Percentiles rank a stretch among this genome's conserved stretches.
These are phyloP conservation scores for Ustilago trichophora DNA, from an alignment of 1,284 basidiomycete genomes.

Conservation along the genomic window DNA sequence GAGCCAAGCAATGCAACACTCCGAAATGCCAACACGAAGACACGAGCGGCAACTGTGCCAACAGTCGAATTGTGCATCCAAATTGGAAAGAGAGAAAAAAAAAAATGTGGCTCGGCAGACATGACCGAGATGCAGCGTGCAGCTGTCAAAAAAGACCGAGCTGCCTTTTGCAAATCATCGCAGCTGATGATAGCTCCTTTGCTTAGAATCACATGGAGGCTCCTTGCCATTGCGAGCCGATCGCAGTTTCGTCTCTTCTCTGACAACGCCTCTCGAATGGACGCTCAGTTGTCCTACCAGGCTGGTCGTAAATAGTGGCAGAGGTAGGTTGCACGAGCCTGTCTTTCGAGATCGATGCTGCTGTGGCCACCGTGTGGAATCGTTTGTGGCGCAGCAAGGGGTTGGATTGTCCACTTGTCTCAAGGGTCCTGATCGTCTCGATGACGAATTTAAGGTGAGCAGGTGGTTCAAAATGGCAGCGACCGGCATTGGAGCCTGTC, in stretches of 20 bases:
- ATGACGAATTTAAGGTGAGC: background rate
- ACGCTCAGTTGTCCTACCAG: too few relatives aligned
- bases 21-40: background rate
- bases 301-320: too few relatives aligned
- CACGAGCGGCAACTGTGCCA: too few relatives aligned
- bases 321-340: background rate
- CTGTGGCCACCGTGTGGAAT: conserved; percentile 1
- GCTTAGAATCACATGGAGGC: too few relatives aligned
- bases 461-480: too few relatives aligned
- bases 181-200: too few relatives aligned
- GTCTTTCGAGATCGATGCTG: background rate
- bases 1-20: background rate
- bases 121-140: conserved; percentile 43
- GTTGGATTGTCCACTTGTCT: conserved; percentile 15
- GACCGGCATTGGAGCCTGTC: background rate
- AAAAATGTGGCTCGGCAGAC: conserved; percentile 41
- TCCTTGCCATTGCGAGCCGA: too few relatives aligned
- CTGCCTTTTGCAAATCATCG: too few relatives aligned
- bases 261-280: too few relatives aligned
- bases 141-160: conserved; percentile 44
- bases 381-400: conserved; percentile 13
- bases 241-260: too few relatives aligned
- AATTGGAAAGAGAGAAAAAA: too few relatives aligned
- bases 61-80: conserved; percentile 8
- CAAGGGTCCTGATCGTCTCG: background rate